These are phyloP conservation scores for Phytophthora quininea DNA, from an alignment of 352 stramenopile species.

Conservation along the genomic window DNA sequence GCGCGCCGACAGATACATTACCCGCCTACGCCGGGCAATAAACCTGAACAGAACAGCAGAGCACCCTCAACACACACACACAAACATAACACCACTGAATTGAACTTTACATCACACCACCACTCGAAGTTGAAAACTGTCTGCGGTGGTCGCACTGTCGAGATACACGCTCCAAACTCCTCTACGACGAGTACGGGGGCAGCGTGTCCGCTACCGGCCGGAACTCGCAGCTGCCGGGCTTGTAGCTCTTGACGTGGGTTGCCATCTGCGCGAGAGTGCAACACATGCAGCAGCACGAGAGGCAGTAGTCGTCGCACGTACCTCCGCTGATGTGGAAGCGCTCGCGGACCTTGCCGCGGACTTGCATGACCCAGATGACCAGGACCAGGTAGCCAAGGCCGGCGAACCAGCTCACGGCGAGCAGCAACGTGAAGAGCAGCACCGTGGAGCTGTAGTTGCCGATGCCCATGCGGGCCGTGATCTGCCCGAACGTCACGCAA, in stretches of 20 bases:
- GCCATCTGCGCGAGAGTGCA: constrained; percentile 52
- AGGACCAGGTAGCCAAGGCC: constrained; percentile 13
- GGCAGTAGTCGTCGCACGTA: constrained; percentile 31
- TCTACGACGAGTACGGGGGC: constrained; percentile 28
- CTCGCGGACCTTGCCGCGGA: constrained; percentile 35
- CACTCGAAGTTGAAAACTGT: too few relatives aligned
- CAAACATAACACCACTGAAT: too few relatives aligned
- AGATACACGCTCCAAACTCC: too few relatives aligned
- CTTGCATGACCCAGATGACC: constrained; percentile 25
- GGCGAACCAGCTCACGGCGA: constrained; percentile 6
- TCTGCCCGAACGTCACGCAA: constrained; percentile 52
- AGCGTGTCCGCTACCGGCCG: constrained; percentile 30
- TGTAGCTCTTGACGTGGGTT: constrained; percentile 59
- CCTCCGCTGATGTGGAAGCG: constrained; percentile 44
- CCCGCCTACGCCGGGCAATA: too few relatives aligned
- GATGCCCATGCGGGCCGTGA: constrained; percentile 45
- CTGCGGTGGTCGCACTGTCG: too few relatives aligned
- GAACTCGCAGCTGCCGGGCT: constrained; percentile 40
- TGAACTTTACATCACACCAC: too few relatives aligned
- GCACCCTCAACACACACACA: too few relatives aligned
- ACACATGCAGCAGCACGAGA: constrained; percentile 39
- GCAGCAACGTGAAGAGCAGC: constrained; percentile 25
- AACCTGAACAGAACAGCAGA: too few relatives aligned
- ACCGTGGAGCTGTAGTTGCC: constrained; percentile 28
- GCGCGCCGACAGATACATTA: too few relatives aligned